These are phyloP conservation scores for Wickerhamomyces pijperi DNA, from an alignment of 805 yeast species.

Conservation along the genomic window DNA sequence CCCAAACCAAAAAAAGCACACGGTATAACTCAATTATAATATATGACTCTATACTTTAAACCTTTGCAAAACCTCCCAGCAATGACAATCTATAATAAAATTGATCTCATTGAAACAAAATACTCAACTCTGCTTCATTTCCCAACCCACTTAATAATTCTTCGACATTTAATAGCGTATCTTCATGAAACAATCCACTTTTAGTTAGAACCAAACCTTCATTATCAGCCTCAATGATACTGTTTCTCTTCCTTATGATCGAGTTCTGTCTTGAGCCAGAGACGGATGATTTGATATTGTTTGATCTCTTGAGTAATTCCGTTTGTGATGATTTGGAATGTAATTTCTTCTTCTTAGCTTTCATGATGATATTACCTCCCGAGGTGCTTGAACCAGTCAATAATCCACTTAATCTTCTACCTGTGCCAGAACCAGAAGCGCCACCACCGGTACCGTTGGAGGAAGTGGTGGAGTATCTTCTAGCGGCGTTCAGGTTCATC, in stretches of 20 bases:
- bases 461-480: slow-evolving; percentile 10
- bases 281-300: slow-evolving; percentile 1
- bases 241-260: slow-evolving; percentile 46
- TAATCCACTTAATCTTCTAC: too few relatives aligned
- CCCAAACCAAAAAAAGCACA: too few relatives aligned
- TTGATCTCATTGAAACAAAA: slow-evolving; percentile 18
- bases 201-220: slow-evolving; percentile 70
- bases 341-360: too few relatives aligned
- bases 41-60: too few relatives aligned
- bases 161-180: slow-evolving; percentile 64
- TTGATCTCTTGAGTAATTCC: too few relatives aligned
- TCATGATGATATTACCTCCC: too few relatives aligned
- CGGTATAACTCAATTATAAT: too few relatives aligned
- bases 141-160: slow-evolving; percentile 48
- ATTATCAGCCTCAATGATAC: slow-evolving; percentile 62
- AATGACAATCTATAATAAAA: too few relatives aligned
- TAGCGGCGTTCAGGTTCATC: slow-evolving; percentile 15
- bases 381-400: too few relatives aligned
- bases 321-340: too few relatives aligned
- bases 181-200: slow-evolving; percentile 68
- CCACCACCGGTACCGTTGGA: slow-evolving; percentile 4
- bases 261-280: slow-evolving; percentile 17
- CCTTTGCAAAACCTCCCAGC: too few relatives aligned
- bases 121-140: slow-evolving; percentile 27
- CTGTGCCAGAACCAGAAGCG: slow-evolving; percentile 1